Conservation (phyloP, 2,329 filamentous ascomycete species). For the Podosphaera fusca region DNA sequence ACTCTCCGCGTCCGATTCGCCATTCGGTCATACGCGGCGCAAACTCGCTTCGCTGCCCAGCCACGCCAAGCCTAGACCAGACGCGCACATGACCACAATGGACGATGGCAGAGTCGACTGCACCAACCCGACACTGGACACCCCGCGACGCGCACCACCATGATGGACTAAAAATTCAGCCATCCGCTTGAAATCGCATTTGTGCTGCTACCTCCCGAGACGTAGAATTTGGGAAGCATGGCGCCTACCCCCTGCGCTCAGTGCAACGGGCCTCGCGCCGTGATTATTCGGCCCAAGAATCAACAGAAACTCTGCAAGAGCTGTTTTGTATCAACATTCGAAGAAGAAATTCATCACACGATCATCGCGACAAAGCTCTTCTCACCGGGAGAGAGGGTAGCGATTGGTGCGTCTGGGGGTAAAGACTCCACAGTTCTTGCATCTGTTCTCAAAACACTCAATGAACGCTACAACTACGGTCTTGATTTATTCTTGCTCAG, state of each 20-base stretch:
- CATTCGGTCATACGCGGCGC: no score
- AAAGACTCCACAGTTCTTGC: constrained; percentile 95
- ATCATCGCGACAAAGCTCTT: constrained; percentile 70
- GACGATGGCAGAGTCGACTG: no score
- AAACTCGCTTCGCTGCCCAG: no score
- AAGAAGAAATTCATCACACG: constrained; percentile 83
- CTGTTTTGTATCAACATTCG: constrained; percentile 75
- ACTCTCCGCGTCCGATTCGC: no score
- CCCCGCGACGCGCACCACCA: no score
- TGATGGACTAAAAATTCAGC: no score
- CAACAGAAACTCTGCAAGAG: constrained; percentile 75
- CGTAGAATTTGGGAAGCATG: constrained; percentile 22
- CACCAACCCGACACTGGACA: no score
- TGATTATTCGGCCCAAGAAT: constrained; percentile 88
- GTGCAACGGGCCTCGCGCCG: constrained; percentile 54
- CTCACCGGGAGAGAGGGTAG: constrained; percentile 58
- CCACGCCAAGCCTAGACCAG: no score
- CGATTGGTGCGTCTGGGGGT: constrained; percentile 87
- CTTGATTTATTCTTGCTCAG: constrained; percentile 69
- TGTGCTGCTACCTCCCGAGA: not conserved
- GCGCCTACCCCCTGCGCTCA: constrained; percentile 51
- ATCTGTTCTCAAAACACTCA: constrained; percentile 81
- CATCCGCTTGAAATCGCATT: no score
- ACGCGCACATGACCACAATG: no score
- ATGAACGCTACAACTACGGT: constrained; percentile 70